Percentiles rank a stretch among this genome's conserved stretches.
Conservation (phyloP, 768 basidiomycete species). For the Podaxis pistillaris region DNA sequence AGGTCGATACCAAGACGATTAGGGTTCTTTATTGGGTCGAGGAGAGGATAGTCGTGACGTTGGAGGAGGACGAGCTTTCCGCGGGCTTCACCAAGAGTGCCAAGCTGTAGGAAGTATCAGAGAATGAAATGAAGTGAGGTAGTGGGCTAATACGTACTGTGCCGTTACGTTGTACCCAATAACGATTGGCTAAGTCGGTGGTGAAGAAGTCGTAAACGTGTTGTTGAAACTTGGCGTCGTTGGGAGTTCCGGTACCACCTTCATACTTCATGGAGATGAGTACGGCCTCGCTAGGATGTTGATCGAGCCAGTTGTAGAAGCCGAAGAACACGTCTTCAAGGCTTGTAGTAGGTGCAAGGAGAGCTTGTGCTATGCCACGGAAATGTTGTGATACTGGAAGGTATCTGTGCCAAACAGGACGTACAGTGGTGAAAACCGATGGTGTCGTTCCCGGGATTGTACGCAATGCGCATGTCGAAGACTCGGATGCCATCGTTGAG, state of each 20-base stretch:
- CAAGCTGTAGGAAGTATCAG: conserved; percentile 29
- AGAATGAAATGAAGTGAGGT: not conserved
- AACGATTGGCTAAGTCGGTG: conserved; percentile 34
- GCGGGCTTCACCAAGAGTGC: conserved; percentile 48
- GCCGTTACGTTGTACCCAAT: conserved; percentile 48
- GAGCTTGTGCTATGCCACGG: conserved; percentile 30
- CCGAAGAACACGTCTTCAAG: conserved; percentile 52
- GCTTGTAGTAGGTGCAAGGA: conserved; percentile 43
- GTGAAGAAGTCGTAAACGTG: conserved; percentile 40
- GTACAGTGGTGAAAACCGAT: conserved; percentile 49
- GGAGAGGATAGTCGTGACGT: conserved; percentile 41
- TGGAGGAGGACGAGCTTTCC: conserved; percentile 52
- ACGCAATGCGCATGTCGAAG: conserved; percentile 47
- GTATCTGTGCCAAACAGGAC: conserved; percentile 1
- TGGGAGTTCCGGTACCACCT: conserved; percentile 40
- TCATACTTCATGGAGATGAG: conserved; percentile 52
- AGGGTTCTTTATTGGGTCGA: conserved; percentile 32
- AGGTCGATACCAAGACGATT: conserved; percentile 46
- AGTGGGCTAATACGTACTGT: conserved; percentile 24
- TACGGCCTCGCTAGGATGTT: conserved; percentile 50
- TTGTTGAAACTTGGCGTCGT: conserved; percentile 40
- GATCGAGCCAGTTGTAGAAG: conserved; percentile 49
- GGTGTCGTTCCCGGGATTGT: conserved; percentile 50
- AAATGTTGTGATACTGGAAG: not conserved
- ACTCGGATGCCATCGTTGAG: conserved; percentile 49